phyloP scores from a whole-genome alignment of 2,329 filamentous ascomycete species.

The Zymoseptoria brevis region DNA sequence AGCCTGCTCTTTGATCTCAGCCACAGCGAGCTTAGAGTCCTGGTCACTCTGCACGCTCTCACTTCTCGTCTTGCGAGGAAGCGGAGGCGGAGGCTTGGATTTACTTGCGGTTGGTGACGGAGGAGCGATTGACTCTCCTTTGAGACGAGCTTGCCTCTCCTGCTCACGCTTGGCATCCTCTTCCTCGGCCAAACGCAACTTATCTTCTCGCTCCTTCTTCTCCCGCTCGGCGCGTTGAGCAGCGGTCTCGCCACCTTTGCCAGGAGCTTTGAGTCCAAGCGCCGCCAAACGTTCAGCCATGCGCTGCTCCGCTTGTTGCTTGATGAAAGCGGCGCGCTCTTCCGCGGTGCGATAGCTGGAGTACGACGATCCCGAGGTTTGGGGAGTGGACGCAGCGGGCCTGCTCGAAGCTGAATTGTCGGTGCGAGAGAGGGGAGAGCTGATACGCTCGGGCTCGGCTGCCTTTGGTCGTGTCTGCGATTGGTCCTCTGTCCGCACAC shows the following conservation, averaged over 20 bases:
- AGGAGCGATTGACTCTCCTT: constrained; percentile 63
- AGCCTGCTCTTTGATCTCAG: constrained; percentile 45
- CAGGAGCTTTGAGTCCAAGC: constrained; percentile 77
- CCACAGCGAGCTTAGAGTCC: constrained; percentile 52
- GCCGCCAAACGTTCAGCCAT: constrained; percentile 95
- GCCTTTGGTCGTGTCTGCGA: constrained; percentile 11
- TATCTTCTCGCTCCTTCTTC: constrained; percentile 76
- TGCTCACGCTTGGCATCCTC: constrained; percentile 84
- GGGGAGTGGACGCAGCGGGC: constrained; percentile 34
- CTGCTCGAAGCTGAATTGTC: constrained; percentile 24
- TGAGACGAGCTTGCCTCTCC: constrained; percentile 74
- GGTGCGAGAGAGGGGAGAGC: constrained; percentile 21
- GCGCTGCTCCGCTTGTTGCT: constrained; percentile 90
- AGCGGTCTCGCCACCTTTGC: constrained; percentile 67
- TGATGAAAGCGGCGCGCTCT: constrained; percentile 90
- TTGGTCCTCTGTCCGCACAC: constrained; percentile 55
- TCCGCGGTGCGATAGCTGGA: constrained; percentile 82
- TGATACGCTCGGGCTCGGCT: constrained; percentile 21
- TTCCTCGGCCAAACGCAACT: constrained; percentile 81
- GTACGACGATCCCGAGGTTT: constrained; percentile 56
- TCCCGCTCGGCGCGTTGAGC: constrained; percentile 84
- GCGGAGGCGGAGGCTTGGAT: constrained; percentile 46
- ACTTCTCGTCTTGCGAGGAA: constrained; percentile 59
- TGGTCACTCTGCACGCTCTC: constrained; percentile 51
- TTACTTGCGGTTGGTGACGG: constrained; percentile 42